These are phyloP conservation scores for Oenanthe javanica DNA, from an alignment of 140 eudicot species.

Conservation along the genomic window DNA sequence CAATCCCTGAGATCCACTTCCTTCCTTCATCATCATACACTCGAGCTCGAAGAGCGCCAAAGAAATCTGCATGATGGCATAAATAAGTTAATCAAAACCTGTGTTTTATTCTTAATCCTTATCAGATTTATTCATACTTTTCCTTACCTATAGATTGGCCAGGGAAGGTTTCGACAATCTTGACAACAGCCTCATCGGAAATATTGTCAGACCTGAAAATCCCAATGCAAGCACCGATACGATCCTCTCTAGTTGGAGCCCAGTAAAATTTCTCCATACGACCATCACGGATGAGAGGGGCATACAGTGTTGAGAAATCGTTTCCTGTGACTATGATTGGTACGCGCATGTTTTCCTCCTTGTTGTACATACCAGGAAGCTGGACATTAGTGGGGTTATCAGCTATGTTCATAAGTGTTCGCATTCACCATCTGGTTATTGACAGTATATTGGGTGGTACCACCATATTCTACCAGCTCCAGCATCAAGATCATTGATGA, in stretches of 20 bases:
- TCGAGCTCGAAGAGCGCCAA: constrained; percentile 97
- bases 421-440: constrained; percentile 13
- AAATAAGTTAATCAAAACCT: background rate
- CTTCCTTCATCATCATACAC: constrained; percentile 91
- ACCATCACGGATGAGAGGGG: too few species aligned
- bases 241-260: constrained; percentile 9
- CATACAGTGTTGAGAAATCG: background rate
- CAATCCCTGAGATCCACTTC: constrained; percentile 56
- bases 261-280: constrained; percentile 8
- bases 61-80: constrained; percentile 52
- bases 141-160: constrained; percentile 11
- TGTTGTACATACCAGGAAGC: constrained; percentile 16
- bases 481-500: constrained; percentile 8
- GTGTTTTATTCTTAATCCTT: background rate
- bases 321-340: constrained; percentile 12
- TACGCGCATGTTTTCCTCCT: constrained; percentile 7
- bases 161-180: constrained; percentile 12
- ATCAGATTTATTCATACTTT: background rate
- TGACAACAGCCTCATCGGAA: constrained; percentile 9
- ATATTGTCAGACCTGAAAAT: constrained; percentile 7
- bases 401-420: constrained; percentile 7
- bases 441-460: constrained; percentile 10
- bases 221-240: constrained; percentile 10
- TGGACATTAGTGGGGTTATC: constrained; percentile 9
- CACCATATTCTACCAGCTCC: constrained; percentile 11